A percentile compares a stretch with the other conserved stretches of the same genome.
These are phyloP conservation scores for Neonectria magnoliae DNA, from an alignment of 2,329 filamentous ascomycete species.

Conservation along the genomic window DNA sequence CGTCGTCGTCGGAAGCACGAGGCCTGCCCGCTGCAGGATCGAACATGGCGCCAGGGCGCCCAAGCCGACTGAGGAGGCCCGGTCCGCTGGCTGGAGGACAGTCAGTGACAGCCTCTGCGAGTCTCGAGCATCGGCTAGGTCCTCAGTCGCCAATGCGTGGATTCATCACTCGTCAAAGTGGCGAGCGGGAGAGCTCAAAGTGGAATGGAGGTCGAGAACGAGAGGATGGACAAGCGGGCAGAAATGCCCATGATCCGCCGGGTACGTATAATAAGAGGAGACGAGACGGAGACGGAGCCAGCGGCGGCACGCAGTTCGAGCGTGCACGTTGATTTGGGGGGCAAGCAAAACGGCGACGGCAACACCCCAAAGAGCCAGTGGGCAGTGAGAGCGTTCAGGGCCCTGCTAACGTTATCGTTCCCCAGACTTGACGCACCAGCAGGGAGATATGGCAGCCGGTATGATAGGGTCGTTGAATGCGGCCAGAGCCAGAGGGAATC, in stretches of 20 bases:
- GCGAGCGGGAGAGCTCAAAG: conserved; percentile 46
- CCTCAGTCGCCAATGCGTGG: conserved; percentile 48
- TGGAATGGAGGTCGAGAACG: conserved; percentile 47
- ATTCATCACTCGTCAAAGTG: conserved; percentile 51
- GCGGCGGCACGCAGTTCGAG: conserved; percentile 23
- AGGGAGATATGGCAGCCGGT: conserved; percentile 41
- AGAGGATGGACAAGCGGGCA: conserved; percentile 46
- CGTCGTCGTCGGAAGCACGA: conserved; percentile 44
- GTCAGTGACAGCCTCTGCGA: conserved; percentile 51
- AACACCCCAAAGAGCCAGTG: conserved; percentile 20
- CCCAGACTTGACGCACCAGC: conserved; percentile 44
- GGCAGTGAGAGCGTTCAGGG: conserved; percentile 34
- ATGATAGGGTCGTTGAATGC: conserved; percentile 42
- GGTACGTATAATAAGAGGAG: conserved; percentile 44
- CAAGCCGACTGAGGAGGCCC: conserved; percentile 46
- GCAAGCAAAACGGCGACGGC: conserved; percentile 30
- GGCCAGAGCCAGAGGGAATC: conserved; percentile 35
- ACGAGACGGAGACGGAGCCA: conserved; percentile 21
- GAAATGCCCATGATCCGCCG: conserved; percentile 50
- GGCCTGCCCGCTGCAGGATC: conserved; percentile 47
- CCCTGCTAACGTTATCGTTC: conserved; percentile 47
- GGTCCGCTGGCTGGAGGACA: conserved; percentile 47
- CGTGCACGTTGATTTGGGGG: conserved; percentile 22
- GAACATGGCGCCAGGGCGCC: conserved; percentile 51
- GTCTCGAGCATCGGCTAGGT: conserved; percentile 51